phyloP scores from a whole-genome alignment of 2,329 filamentous ascomycete genomes.

The Scleromitrula shiraiana region DNA sequence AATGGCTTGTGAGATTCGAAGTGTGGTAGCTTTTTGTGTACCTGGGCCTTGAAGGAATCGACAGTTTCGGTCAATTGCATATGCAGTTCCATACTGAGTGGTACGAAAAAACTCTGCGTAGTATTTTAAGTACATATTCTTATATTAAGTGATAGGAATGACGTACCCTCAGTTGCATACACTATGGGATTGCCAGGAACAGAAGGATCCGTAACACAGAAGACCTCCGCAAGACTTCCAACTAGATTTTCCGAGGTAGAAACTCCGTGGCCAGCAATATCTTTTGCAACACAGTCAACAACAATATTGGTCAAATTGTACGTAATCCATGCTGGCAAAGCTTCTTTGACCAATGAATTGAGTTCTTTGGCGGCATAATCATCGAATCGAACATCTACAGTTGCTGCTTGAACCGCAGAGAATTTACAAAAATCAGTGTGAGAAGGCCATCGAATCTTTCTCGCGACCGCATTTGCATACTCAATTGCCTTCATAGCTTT shows the following conservation, averaged over 20 bases:
- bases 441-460: conserved; percentile 19
- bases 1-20: conserved; percentile 53
- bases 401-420: neutral
- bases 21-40: conserved; percentile 53
- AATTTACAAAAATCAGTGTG: neutral
- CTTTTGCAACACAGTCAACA: conserved; percentile 55
- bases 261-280: conserved; percentile 59
- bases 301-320: conserved; percentile 59
- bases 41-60: conserved; percentile 68
- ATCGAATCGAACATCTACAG: neutral
- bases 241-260: conserved; percentile 57
- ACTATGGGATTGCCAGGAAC: conserved; percentile 65
- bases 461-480: conserved; percentile 20
- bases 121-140: neutral
- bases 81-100: conserved; percentile 65
- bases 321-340: conserved; percentile 62
- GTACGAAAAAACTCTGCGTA: conserved; percentile 59
- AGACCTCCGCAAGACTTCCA: conserved; percentile 66
- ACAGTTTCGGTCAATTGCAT: conserved; percentile 67
- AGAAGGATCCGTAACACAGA: conserved; percentile 66
- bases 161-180: conserved; percentile 61
- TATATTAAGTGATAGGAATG: neutral
- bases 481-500: conserved; percentile 23
- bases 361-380: neutral
- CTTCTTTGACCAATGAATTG: conserved; percentile 35